Percentiles rank a stretch among this genome's conserved stretches.
Conservation (phyloP, 352 stramenopile genomes). For the Pythium aphanidermatum region DNA sequence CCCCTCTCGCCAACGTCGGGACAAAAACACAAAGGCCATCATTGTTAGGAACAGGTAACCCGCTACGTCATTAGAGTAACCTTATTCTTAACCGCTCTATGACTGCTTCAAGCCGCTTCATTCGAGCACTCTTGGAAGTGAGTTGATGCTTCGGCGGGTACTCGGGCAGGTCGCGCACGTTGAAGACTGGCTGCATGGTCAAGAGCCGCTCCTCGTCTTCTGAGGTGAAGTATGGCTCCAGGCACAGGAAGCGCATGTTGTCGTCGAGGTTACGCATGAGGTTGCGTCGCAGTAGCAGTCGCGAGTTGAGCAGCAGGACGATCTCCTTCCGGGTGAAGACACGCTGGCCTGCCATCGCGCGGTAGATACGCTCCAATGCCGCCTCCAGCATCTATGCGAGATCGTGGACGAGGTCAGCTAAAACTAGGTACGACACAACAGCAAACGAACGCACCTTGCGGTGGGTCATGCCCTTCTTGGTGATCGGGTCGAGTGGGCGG, state of each 20-base stretch:
- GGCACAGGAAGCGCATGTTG: slow-evolving; percentile 46
- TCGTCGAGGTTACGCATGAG: slow-evolving; percentile 40
- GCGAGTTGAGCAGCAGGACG: slow-evolving; percentile 37
- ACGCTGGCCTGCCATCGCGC: slow-evolving; percentile 29
- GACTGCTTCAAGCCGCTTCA: slow-evolving; percentile 25
- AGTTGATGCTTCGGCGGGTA: slow-evolving; percentile 28
- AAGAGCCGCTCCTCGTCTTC: slow-evolving; percentile 28
- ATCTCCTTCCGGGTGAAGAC: slow-evolving; percentile 45
- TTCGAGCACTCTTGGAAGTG: slow-evolving; percentile 6
- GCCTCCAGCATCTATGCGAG: slow-evolving; percentile 40
- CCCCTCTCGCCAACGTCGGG: too few species aligned
- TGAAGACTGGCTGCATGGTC: slow-evolving; percentile 43
- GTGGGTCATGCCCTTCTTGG: slow-evolving; percentile 10
- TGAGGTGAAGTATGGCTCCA: slow-evolving; percentile 54
- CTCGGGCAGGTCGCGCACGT: slow-evolving; percentile 33
- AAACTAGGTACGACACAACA: too few species aligned
- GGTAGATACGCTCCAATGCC: slow-evolving; percentile 51
- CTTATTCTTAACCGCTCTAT: slow-evolving; percentile 26
- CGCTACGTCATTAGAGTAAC: background rate
- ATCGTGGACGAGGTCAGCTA: too few species aligned
- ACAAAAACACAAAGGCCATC: too few species aligned
- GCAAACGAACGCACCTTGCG: slow-evolving; percentile 15
- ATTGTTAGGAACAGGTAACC: background rate
- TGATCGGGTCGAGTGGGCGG: slow-evolving; percentile 18
- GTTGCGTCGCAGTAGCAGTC: slow-evolving; percentile 59